Conservation (phyloP, 1,284 basidiomycete species). For the Anthracocystis setariae region DNA sequence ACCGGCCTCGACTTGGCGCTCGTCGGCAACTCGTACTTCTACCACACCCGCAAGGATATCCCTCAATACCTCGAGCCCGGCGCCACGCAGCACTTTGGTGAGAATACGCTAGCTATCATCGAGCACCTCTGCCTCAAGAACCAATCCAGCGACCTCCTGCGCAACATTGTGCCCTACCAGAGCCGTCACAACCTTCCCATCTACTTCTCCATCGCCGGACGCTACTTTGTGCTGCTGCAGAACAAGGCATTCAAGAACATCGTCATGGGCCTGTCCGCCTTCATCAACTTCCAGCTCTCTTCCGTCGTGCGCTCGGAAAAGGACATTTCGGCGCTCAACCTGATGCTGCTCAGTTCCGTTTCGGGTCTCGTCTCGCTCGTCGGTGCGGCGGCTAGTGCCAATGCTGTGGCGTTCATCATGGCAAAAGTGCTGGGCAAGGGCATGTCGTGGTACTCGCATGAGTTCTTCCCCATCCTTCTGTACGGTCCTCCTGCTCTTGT, state of each 20-base stretch:
- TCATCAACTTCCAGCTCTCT: constrained; percentile 65
- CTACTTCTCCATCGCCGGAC: constrained; percentile 72
- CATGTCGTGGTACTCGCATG: constrained; percentile 72
- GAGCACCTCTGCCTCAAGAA: constrained; percentile 75
- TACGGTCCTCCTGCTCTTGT: constrained; percentile 77
- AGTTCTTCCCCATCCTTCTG: constrained; percentile 77
- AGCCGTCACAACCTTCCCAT: constrained; percentile 73
- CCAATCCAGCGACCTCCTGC: constrained; percentile 60
- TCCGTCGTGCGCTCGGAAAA: constrained; percentile 66
- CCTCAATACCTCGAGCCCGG: constrained; percentile 84
- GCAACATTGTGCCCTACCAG: constrained; percentile 35
- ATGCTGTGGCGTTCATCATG: constrained; percentile 80
- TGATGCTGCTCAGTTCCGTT: constrained; percentile 51
- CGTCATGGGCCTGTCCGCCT: constrained; percentile 59
- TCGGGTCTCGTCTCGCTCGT: constrained; percentile 63
- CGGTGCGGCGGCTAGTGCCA: constrained; percentile 74
- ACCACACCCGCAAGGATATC: constrained; percentile 87
- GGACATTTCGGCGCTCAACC: constrained; percentile 45
- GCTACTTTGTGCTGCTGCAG: constrained; percentile 70
- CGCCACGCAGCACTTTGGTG: constrained; percentile 86
- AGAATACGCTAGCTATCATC: constrained; percentile 86
- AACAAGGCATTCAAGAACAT: constrained; percentile 68
- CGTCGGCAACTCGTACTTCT: constrained; percentile 90
- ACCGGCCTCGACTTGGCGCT: constrained; percentile 81
- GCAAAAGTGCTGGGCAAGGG: constrained; percentile 74